These are phyloP conservation scores for Coprinopsis marcescibilis DNA, from an alignment of 768 basidiomycete species.

Conservation along the genomic window DNA sequence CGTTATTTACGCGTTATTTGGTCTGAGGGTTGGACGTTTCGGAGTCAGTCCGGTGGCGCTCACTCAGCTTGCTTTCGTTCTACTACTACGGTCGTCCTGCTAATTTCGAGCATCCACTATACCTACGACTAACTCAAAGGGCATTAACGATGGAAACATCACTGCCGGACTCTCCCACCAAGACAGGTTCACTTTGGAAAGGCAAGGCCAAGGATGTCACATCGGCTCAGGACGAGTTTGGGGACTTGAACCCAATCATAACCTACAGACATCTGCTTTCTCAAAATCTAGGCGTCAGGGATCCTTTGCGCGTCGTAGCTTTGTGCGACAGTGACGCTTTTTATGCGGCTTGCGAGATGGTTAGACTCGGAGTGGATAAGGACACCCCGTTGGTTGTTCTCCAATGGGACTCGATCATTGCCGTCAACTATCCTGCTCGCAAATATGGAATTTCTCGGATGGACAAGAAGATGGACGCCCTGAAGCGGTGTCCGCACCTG, in stretches of 20 bases:
- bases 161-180: background rate
- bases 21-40: background rate
- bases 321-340: conserved; percentile 90
- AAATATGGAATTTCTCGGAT: conserved; percentile 91
- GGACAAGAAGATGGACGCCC: conserved; percentile 76
- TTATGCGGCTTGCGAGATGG: conserved; percentile 82
- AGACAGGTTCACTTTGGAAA: conserved; percentile 37
- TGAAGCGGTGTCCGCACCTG: conserved; percentile 80
- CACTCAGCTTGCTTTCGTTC: no score
- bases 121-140: no score
- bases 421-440: conserved; percentile 93
- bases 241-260: conserved; percentile 59
- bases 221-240: conserved; percentile 38
- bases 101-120: no score
- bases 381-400: conserved; percentile 72
- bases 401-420: conserved; percentile 88
- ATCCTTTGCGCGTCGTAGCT: conserved; percentile 79
- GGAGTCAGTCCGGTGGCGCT: background rate
- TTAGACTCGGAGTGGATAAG: conserved; percentile 60
- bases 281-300: conserved; percentile 59
- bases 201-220: conserved; percentile 45
- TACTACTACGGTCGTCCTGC: no score
- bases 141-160: no score
- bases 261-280: conserved; percentile 78
- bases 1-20: conserved; percentile 16